Evolutionary conservation across 495 filamentous ascomycete genomes (phyloP), one percentile per base, ranked within the genome.

Genomic region (Penicillium crystallinum): DNA sequence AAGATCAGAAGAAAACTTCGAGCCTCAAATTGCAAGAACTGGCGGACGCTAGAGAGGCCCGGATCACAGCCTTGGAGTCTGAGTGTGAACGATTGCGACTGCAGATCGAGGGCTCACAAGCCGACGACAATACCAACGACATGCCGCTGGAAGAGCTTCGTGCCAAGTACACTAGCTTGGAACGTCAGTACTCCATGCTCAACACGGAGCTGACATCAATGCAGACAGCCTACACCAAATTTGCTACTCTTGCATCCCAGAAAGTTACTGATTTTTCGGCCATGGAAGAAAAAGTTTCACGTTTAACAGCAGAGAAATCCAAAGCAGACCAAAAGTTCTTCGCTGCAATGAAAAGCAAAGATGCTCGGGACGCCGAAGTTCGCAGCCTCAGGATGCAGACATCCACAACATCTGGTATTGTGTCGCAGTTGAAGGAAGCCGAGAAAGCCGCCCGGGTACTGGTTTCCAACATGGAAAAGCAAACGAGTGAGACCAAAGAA

Each of bases 271-370:
- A 93, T 51, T 80, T 87, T 44, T 65, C 75, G 6, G 80, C 79
- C 2, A 69, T 87, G 58, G 93, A 97, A 70, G 91, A 97, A 40
- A 85, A 85, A 54, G 73, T 95, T 34, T 77, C 80, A 22, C 73
- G 87, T 5, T 72, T 93, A 9, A 80, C 76, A 3, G 91, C 90
- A 0, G 93, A 98, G 67, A 98, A 97, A 68, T 81, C 83, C 30
- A 97, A 96, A 63, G 95, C 95, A 0, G 91, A 97, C 61, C 91
- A 97, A 66, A 97, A 97, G 68, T 98, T 95, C 65, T 97, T 97
- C 62, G 85, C 85, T 4, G 89, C 90, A 12, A 91, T 96, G 76
- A 97, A 96, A 65, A 84, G 88, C 56, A 95, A 90, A 64, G 93
- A 97, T 59, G 82, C 85, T 17, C 78, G 89, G 46, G 83, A 86